Base-by-base conservation (phyloP, 139 green algal species). In the Auxenochlorella protothecoides region DNA sequence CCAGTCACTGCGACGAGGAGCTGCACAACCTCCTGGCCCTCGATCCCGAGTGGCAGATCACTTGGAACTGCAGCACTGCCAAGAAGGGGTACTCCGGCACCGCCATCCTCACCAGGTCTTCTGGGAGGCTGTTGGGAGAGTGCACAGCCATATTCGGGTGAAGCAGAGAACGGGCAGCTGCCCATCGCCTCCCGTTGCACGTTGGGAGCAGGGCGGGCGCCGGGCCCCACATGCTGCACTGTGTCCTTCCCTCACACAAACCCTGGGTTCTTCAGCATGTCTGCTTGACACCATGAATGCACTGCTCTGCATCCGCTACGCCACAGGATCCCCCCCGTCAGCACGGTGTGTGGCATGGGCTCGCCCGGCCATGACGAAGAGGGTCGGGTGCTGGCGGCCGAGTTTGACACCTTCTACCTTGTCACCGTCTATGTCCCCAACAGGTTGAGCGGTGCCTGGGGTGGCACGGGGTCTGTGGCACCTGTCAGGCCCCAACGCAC, bases 71-170 rank as follows among this genome's bases (percentile, higher is more conserved):
- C 76, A 83, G 69, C 60, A 79, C 66, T 14, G 76, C 68, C 59
- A 82, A 79, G 63, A 80, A 84, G 61, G 87, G 87, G 15, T 92
- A 92, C 78, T 85, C 76, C 51, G 87, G 87, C 16, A 84, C 81
- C 5, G 85, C 83, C 10, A 79, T 88, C 53, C 16, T 89, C 14
- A 83, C 69, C 70, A 75, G 77, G 69, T 73, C 0, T 62, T 86
- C 55, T 68, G 9, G 52, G n/a, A 52, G 14, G 56, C 55, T 16
- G 67, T 67, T 56, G 10, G 54, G 3, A 75, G 64, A 57, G 55
- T 44, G 53, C 53, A 71, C 55, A 4, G 14, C 5, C 61, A 60
- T 4, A 59, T 66, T 8, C 69, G 80, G 64, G 83, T 86, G 51
- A 65, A 70, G 54, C 80, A 86, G 66, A 44, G 27, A 1, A 44